A percentile compares a stretch with the other conserved stretches of the same genome.
Evolutionary conservation across 2,329 filamentous ascomycete genomes (phyloP).

Genomic region (Ceratocystis diversiconidia): DNA sequence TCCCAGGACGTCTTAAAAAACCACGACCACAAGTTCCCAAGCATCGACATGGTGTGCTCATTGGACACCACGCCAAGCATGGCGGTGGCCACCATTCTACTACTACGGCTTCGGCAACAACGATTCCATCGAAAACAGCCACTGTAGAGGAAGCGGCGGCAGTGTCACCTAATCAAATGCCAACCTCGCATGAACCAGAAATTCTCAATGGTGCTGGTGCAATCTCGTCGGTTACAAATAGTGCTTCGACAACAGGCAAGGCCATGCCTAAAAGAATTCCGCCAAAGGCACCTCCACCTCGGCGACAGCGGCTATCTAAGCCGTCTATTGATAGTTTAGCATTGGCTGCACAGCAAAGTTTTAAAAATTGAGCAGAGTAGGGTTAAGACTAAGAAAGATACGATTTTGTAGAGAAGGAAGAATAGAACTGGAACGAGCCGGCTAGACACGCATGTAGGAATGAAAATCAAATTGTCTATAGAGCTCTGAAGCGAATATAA

Average conservation of each 20-base stretch:
- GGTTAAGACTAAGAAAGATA: too few relatives aligned
- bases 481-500: too few relatives aligned
- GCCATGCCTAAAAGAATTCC: conserved; percentile 28
- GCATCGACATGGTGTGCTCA: conserved; percentile 40
- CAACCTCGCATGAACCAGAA: background rate
- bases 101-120: background rate
- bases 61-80: conserved; percentile 23
- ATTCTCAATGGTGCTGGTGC: background rate
- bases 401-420: too few relatives aligned
- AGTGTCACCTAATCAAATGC: background rate
- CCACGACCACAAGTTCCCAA: conserved; percentile 41
- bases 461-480: too few relatives aligned
- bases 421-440: too few relatives aligned
- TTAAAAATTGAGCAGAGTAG: background rate
- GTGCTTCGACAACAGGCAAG: background rate
- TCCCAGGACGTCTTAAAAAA: conserved; percentile 28
- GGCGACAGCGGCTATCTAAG: conserved; percentile 29
- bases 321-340: conserved; percentile 3
- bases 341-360: background rate
- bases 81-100: background rate
- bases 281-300: conserved; percentile 34
- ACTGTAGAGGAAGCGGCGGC: background rate
- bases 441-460: too few relatives aligned
- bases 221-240: background rate
- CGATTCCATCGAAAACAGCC: background rate